A percentile compares a stretch with the other conserved stretches of the same genome.
These are phyloP conservation scores for Calonectria crousiana DNA, from an alignment of 2,329 filamentous ascomycete genomes.

Conservation along the genomic window DNA sequence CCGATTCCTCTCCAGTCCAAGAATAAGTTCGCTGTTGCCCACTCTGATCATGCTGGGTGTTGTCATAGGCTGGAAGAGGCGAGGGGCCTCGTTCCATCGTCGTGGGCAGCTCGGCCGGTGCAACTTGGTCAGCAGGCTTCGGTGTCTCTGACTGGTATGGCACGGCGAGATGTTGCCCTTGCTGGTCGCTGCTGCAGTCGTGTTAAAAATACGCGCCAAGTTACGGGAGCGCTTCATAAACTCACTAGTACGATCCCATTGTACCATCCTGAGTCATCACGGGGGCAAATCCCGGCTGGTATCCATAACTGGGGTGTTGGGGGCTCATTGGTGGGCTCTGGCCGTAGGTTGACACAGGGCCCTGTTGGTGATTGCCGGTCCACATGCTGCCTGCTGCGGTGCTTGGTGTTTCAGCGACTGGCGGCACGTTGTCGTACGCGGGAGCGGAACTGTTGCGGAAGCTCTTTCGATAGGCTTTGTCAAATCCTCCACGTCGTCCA, in stretches of 20 bases:
- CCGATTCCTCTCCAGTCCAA: slow-evolving; percentile 47
- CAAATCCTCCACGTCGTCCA: slow-evolving; percentile 51
- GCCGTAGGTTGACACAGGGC: slow-evolving; percentile 46
- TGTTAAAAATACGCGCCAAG: slow-evolving; percentile 11
- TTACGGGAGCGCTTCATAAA: neutral
- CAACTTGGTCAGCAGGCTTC: slow-evolving; percentile 32
- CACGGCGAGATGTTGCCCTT: slow-evolving; percentile 29
- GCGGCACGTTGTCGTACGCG: slow-evolving; percentile 1
- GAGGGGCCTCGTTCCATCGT: slow-evolving; percentile 47
- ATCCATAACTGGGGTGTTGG: slow-evolving; percentile 40
- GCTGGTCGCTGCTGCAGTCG: slow-evolving; percentile 25
- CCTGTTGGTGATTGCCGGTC: slow-evolving; percentile 35
- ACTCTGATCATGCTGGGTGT: neutral
- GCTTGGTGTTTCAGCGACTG: slow-evolving; percentile 36
- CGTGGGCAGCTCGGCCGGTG: slow-evolving; percentile 51
- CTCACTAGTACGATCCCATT: slow-evolving; percentile 46
- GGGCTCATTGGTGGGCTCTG: slow-evolving; percentile 50
- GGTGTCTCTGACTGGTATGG: slow-evolving; percentile 33
- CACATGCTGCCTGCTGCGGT: slow-evolving; percentile 32
- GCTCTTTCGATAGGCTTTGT: slow-evolving; percentile 46
- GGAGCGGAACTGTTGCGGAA: slow-evolving; percentile 31
- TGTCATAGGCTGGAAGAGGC: slow-evolving; percentile 50
- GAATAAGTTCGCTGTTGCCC: slow-evolving; percentile 40
- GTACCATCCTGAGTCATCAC: slow-evolving; percentile 39
- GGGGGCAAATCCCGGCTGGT: slow-evolving; percentile 27